These are phyloP conservation scores for Leishmania martiniquensis DNA, from an alignment of 208 protist genomes.

Conservation along the genomic window DNA sequence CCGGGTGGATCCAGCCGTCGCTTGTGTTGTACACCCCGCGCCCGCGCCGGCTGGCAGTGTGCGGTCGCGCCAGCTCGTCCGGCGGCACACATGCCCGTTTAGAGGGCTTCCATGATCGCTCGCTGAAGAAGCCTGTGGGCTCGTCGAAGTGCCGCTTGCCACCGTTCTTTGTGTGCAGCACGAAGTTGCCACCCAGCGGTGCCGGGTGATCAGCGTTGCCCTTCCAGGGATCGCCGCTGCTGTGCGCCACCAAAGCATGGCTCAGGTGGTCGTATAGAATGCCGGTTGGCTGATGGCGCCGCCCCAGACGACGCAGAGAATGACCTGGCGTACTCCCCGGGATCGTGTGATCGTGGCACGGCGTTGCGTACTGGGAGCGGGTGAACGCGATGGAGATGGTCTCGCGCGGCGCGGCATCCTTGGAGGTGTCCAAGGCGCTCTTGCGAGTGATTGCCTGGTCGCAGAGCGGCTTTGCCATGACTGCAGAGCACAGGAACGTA, in stretches of 20 bases:
- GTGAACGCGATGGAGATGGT: conserved; percentile 74
- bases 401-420: conserved; percentile 25
- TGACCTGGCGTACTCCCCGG: conserved; percentile 71
- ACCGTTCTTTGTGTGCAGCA: conserved; percentile 64
- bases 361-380: conserved; percentile 66
- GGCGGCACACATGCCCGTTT: conserved; percentile 28
- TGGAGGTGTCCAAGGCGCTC: neutral
- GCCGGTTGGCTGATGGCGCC: conserved; percentile 48
- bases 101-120: conserved; percentile 36
- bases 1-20: conserved; percentile 32
- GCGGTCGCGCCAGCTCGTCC: conserved; percentile 10
- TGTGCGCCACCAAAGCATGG: conserved; percentile 43
- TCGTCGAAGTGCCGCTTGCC: conserved; percentile 80
- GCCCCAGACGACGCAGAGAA: conserved; percentile 39
- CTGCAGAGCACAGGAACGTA: neutral
- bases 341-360: conserved; percentile 68
- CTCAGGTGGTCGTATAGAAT: conserved; percentile 47
- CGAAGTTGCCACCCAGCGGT: conserved; percentile 44
- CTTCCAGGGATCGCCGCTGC: conserved; percentile 17
- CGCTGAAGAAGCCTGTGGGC: conserved; percentile 26
- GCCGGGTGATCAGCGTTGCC: conserved; percentile 16
- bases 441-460: neutral
- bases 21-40: conserved; percentile 36
- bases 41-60: conserved; percentile 19
- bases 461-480: neutral